Evolutionary conservation across 768 basidiomycete species (phyloP).

Genomic region (Lentinula detonsa): DNA sequence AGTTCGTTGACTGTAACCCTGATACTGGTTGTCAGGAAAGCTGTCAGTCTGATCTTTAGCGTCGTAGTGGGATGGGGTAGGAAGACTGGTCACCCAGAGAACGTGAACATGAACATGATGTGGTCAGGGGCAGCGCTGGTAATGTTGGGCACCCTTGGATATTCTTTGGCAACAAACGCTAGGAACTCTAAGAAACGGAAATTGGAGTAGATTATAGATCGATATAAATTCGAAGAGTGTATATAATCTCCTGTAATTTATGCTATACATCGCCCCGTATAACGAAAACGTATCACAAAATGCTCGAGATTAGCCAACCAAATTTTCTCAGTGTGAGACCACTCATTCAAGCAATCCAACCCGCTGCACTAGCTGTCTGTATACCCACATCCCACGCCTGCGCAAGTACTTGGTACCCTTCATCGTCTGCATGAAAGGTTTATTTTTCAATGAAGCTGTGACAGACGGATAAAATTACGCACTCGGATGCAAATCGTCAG

Average conservation of each 20-base stretch:
- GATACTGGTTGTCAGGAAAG: constrained; percentile 77
- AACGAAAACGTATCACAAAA: too few species aligned
- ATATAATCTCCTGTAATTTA: not conserved
- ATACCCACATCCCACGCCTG: constrained; percentile 11
- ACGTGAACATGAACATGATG: constrained; percentile 42
- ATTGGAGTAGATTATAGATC: not conserved
- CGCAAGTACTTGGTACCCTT: constrained; percentile 11
- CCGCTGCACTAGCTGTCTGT: constrained; percentile 8
- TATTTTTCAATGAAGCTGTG: not conserved
- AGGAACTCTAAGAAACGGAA: constrained; percentile 17
- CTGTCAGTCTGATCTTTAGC: constrained; percentile 69
- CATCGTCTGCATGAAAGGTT: not conserved
- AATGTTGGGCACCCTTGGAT: constrained; percentile 63
- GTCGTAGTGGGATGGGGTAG: constrained; percentile 42
- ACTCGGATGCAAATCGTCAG: constrained; percentile 10
- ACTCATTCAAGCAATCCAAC: constrained; percentile 9
- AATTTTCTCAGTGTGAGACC: too few species aligned
- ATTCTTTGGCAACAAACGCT: constrained; percentile 40
- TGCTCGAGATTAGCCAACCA: too few species aligned
- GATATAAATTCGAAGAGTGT: too few species aligned
- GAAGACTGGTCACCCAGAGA: constrained; percentile 14
- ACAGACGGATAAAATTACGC: not conserved
- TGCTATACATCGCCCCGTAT: not conserved
- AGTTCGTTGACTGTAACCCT: constrained; percentile 74
- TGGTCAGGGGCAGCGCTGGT: constrained; percentile 69